These are phyloP conservation scores for Phialemonium atrogriseum DNA, from an alignment of 2,329 filamentous ascomycete genomes.

Conservation along the genomic window DNA sequence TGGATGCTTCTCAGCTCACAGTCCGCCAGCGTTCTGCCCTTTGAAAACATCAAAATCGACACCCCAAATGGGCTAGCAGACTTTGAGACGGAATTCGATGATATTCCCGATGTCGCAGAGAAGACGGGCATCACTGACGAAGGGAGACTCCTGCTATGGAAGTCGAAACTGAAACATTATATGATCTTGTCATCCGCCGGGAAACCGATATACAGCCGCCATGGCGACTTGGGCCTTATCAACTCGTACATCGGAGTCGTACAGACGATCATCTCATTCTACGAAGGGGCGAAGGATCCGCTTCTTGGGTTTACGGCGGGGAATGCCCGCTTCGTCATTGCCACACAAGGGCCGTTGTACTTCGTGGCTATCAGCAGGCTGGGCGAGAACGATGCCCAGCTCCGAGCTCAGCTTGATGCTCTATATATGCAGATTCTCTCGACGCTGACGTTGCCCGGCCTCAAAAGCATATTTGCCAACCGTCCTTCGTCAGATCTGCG, in stretches of 20 bases:
- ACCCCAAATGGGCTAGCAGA: conserved; percentile 49
- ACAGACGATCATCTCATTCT: conserved; percentile 97
- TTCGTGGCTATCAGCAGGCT: conserved; percentile 89
- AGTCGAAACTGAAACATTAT: conserved; percentile 92
- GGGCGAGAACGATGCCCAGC: conserved; percentile 83
- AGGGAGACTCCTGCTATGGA: conserved; percentile 65
- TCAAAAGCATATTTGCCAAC: conserved; percentile 80
- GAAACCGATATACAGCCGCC: conserved; percentile 94
- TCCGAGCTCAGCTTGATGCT: conserved; percentile 81
- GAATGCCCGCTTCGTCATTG: conserved; percentile 74
- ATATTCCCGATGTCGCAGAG: conserved; percentile 43
- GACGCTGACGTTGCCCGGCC: conserved; percentile 79
- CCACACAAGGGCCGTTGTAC: conserved; percentile 79
- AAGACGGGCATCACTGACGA: conserved; percentile 36
- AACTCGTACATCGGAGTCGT: conserved; percentile 92
- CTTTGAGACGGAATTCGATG: conserved; percentile 73
- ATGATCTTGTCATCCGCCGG: conserved; percentile 92
- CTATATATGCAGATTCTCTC: conserved; percentile 98
- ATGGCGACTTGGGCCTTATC: conserved; percentile 82
- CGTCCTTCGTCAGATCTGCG: conserved; percentile 91
- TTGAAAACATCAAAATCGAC: conserved; percentile 41
- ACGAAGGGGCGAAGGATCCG: conserved; percentile 69
- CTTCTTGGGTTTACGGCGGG: conserved; percentile 83
- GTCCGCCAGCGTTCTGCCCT: conserved; percentile 49
- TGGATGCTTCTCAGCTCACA: conserved; percentile 61